Evolutionary conservation across 2,329 filamentous ascomycete species (phyloP), one percentile per base, ranked within the genome.

Genomic region (Achaetomium macrosporum): DNA sequence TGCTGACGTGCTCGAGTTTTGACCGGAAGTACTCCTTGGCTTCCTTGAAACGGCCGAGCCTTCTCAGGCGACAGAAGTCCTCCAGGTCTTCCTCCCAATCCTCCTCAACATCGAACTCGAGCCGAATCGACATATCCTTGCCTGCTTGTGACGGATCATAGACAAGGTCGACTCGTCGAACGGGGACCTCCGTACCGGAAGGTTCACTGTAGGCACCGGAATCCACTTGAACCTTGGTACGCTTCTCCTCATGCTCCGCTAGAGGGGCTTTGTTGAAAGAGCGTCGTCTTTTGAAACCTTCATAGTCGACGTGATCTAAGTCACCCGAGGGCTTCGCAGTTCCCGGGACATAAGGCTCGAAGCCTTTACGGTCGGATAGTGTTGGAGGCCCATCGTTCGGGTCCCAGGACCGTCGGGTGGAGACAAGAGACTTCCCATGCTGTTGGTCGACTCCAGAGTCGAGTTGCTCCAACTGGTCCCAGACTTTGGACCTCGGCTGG

Each of bases 11-110:
- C 8, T 47, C 51, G 8, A 61, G 55, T 9, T 29, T 39, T 7
- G 41, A 29, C 16, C 11, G 7, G 30, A 58, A 61, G 25, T 50
- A 41, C 16, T 53, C 30, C 40, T 55, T 54, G 12, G 59, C 59
- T 2, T 59, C 47, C 8, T 46, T 50, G 33, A 58, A 47, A 9
- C 43, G 49, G 8, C 59, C 57, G 3, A 59, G 36, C 12, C 59
- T 42, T 40, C 33, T 46, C 1, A 61, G 54, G 2, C 57, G 57
- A 15, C 50, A 55, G 29, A 61, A 55, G 1, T 37, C 51, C 37
- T 59, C 57, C 1, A 59, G 39, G 12, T 56, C 53, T 2, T 19
- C 29, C 15, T 48, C 37, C 42, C 42, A 53, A 20, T 59, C 55
- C 10, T 57, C 55, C 31, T 55, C 46, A 11, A 58, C 19, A 12